Percentiles rank a stretch among this genome's conserved stretches.
phyloP scores from a whole-genome alignment of 371 early-diverging fungal species.

The Polyrhizophydium stewartii region DNA sequence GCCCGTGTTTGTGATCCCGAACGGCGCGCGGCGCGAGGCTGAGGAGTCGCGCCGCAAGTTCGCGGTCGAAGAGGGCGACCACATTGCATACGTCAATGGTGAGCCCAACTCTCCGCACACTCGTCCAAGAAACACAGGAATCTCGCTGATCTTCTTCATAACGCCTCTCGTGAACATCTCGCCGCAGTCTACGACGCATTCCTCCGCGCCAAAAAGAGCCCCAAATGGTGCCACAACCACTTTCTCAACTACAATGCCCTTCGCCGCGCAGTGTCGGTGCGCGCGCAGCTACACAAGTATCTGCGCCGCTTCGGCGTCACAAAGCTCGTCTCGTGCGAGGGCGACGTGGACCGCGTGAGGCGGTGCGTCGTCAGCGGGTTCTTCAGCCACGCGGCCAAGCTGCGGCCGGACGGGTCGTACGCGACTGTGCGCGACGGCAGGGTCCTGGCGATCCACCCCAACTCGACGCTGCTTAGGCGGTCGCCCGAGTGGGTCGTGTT shows the following conservation, averaged over 20 bases:
- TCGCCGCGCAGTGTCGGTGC: constrained; percentile 63
- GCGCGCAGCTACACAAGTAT: constrained; percentile 64
- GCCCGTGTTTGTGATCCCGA: constrained; percentile 60
- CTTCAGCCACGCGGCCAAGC: constrained; percentile 72
- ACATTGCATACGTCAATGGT: constrained; percentile 67
- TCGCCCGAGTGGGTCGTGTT: constrained; percentile 75
- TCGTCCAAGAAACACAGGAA: no score
- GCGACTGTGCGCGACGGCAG: constrained; percentile 53
- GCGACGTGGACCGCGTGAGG: constrained; percentile 48
- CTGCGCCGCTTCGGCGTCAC: constrained; percentile 35
- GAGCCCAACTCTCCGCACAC: neutral
- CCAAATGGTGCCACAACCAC: constrained; percentile 72
- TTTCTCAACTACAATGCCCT: constrained; percentile 70
- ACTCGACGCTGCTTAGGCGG: constrained; percentile 69
- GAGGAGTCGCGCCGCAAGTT: constrained; percentile 64
- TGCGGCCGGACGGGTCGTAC: constrained; percentile 63
- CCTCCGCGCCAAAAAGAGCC: constrained; percentile 53
- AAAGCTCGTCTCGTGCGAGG: constrained; percentile 15
- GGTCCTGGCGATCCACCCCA: constrained; percentile 59
- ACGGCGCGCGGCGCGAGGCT: constrained; percentile 45
- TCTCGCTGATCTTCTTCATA: no score
- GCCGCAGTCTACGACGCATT: constrained; percentile 72
- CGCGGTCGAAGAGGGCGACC: constrained; percentile 66
- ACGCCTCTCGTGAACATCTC: no score
- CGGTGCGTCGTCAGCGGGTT: constrained; percentile 73